Evolutionary conservation across 192 early-diverging fungal genomes (phyloP), one percentile per base, ranked within the genome.

Genomic region (Linnemannia elongata): DNA sequence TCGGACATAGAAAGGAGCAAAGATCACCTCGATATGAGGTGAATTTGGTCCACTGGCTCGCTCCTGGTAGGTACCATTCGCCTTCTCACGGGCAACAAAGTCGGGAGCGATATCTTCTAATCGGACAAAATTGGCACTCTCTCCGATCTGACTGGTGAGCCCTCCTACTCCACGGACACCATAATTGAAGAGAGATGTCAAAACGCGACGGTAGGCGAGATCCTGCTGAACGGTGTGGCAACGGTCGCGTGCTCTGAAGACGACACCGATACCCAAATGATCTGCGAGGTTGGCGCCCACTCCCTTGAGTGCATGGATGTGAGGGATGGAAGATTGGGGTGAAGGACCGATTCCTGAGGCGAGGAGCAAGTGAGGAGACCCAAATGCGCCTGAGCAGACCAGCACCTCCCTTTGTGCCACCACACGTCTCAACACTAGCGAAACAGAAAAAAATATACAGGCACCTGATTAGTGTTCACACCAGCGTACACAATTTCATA

Each of bases 291-390:
- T 81, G 22, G 35, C 44, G 3, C 90, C 90, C 0, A 91, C 85
- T 30, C 85, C 89, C 7, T 75, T 55, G 52, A 85, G 60, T 0
- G 87, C 78, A 57, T 90, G 83, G 41, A 89, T 85, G 39, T 89
- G 79, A 22, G 85, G 85, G 73, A 87, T 81, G 1, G 85, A 75
- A 3, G 76, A 71, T 8, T 85, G 82, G 13, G 82, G 73, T 4
- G 45, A 44, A 20, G 86, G 87, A 0, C 83, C 89, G 55, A 91
- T 86, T 52, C 90, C 89, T 24, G 89, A 90, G n/a, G 87, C 76
- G 15, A 89, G 13, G 18, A 90, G 84, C 38, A 91, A 77, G 6
- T 82, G 79, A 4, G 90, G 89, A 0, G 88, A 85, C 33, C 80
- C 80, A 80, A 89, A 81, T 22, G 90, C 39, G 15, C 90, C 90